Base-by-base conservation (phyloP, 805 yeast genomes). In the Yamadazyma nakazawae region DNA sequence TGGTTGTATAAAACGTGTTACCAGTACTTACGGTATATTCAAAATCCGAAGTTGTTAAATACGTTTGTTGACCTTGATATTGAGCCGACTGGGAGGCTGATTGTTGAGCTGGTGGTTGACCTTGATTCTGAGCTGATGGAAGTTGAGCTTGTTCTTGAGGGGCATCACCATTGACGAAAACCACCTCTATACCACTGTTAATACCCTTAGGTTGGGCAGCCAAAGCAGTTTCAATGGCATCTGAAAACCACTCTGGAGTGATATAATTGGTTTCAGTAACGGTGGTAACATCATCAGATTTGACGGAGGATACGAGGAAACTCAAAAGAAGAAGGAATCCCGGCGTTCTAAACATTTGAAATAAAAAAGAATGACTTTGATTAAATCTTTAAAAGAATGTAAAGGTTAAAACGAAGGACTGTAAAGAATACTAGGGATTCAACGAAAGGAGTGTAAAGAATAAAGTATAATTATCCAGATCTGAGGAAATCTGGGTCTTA, bases 111-210 rank as follows among this genome's bases (percentile, higher is more conserved):
- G n/a, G n/a, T n/a, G n/a, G n/a, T n/a, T n/a, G n/a, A n/a, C n/a
- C 46, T 17, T 24, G 37, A 38, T 25, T 28, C 26, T 38, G 43
- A 21, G 24, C 24, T 21, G 24, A 7, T 21, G 4, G 24, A 5
- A 5, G 24, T 21, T 21, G 24, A 7, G 24, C 24, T 21, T 21
- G 24, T 7, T 21, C 24, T 21, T 36, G 47, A 13, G 30, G 42
- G 21, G 21, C 40, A 5, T 34, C 45, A 5, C 45, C 65, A 43
- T 65, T 60, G 13, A 64, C 68, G 39, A 67, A 58, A 2, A 59
- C 65, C n/a, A 68, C 46, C 13, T 59, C 57, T 30, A 68, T 64
- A 25, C 73, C 73, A 2, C 55, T 46, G 11, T 57, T 44, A 24
- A 50, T 31, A 16, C 52, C 48, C 8, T 43, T 34, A 9, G 59